Base-by-base conservation (phyloP, 257 asterid genomes). In the Solanum raphanifolium region DNA sequence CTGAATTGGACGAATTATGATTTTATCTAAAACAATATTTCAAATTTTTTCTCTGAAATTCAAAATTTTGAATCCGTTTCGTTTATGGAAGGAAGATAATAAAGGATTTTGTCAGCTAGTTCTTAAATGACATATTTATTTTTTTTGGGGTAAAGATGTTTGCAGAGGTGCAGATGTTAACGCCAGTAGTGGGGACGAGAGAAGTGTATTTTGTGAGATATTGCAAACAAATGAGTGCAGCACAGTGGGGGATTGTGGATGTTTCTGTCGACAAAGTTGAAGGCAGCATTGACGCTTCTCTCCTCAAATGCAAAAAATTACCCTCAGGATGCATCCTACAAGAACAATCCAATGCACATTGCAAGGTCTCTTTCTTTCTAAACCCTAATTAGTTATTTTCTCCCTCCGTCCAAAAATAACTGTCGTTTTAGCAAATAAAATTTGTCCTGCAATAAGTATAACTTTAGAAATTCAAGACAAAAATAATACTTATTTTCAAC, bases 291-390 rank as follows among this genome's bases (percentile, higher is more conserved):
- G 98, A 94, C 16, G 88, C 91, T n/a, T 93, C 96, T 85, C 79
- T 91, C 41, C 87, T 86, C 62, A 97, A 93, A 88, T 95, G 95
- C 91, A 92, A 94, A 87, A 97, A 95, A 87, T 94, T 92, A 3
- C 96, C 98, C 13, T 97, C 99, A 3, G 99, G 99, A 20, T 95
- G 98, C 94, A 95, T 97, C 89, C 92, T 97, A 13, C 94, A 95
- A 90, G 95, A 97, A 88, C 91, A 90, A 87, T 88, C 96, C 84
- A 92, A 93, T 76, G 98, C 98, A 89, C 98, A 93, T 89, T 95
- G 96, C 92, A 94, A 95, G 99, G 99, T 95, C 10, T 46, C 36
- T 41, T 4, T 78, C 62, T 78, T 78, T 27, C 8, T 34, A 25
- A 46, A 81, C 27, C 68, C 68, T 79, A 65, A 66, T 25, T 60